These are phyloP conservation scores for Themeda triandra DNA, from an alignment of 176 grass and related monocot species.

Conservation along the genomic window DNA sequence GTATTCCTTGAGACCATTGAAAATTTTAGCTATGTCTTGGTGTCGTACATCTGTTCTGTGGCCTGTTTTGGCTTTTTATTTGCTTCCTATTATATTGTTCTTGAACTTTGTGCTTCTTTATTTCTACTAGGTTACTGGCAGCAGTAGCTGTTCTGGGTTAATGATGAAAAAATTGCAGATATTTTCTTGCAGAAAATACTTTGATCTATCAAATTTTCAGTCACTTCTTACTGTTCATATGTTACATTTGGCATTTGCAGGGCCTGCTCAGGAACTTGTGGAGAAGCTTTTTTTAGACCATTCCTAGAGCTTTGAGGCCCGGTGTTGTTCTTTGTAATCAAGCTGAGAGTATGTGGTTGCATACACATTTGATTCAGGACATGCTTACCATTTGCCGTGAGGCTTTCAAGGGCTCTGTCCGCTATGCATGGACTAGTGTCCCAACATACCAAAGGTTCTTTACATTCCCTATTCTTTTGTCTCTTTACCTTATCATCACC, in stretches of 20 bases:
- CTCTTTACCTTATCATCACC: not conserved
- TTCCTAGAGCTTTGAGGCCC: conserved; percentile 79
- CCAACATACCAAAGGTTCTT: conserved; percentile 95
- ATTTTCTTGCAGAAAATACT: not conserved
- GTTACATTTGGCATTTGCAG: conserved; percentile 39
- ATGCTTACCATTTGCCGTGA: conserved; percentile 85
- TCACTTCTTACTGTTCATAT: not conserved
- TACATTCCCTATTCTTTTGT: not conserved
- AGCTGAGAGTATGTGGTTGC: conserved; percentile 91
- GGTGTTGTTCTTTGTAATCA: conserved; percentile 97
- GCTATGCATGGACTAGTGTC: conserved; percentile 95
- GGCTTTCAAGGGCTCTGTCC: conserved; percentile 82
- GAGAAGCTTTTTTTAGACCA: conserved; percentile 96
- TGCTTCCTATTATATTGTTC: not conserved
- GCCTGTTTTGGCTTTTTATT: not conserved
- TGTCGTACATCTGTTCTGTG: too few relatives aligned
- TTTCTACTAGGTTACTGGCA: not conserved
- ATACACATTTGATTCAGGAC: conserved; percentile 92
- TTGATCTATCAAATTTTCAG: not conserved
- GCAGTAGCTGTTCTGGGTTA: not conserved
- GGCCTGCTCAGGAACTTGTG: conserved; percentile 91
- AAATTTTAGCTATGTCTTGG: too few relatives aligned
- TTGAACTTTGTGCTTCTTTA: not conserved
- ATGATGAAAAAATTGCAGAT: not conserved
- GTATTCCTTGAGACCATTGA: not conserved